A percentile compares a stretch with the other conserved stretches of the same genome.
Conservation (phyloP, 129 eudicot species). For the Flaveria bidentis region DNA sequence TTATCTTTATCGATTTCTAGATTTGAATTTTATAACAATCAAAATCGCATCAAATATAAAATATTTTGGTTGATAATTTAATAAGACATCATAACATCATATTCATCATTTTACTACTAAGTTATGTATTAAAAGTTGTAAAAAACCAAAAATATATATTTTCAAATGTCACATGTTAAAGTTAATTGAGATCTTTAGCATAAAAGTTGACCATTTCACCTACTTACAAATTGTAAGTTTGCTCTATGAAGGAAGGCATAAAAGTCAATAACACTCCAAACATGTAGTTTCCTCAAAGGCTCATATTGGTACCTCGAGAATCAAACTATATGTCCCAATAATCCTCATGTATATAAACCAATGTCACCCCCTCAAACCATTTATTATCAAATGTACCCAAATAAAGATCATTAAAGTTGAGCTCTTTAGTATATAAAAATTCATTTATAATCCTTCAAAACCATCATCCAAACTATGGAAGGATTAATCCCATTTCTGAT, state of each 20-base stretch:
- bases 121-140: too few relatives aligned
- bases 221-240: slow-evolving; percentile 3
- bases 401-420: slow-evolving; percentile 16
- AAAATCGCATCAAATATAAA: too few relatives aligned
- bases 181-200: too few relatives aligned
- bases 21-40: too few relatives aligned
- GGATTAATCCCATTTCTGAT: slow-evolving; percentile 54
- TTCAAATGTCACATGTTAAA: too few relatives aligned
- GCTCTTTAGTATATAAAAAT: neutral
- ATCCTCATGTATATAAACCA: slow-evolving; percentile 22
- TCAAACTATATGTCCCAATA: slow-evolving; percentile 33
- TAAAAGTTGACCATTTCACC: neutral
- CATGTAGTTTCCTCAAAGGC: slow-evolving; percentile 7
- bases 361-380: slow-evolving; percentile 6
- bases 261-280: neutral
- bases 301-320: slow-evolving; percentile 5
- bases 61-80: too few relatives aligned
- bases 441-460: neutral
- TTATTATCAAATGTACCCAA: slow-evolving; percentile 15
- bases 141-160: too few relatives aligned
- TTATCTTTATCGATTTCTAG: too few relatives aligned
- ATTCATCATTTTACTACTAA: too few relatives aligned
- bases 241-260: slow-evolving; percentile 17
- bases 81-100: too few relatives aligned
- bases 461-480: slow-evolving; percentile 37